phyloP scores from a whole-genome alignment of 768 basidiomycete species.

The Trametes coccinea region DNA sequence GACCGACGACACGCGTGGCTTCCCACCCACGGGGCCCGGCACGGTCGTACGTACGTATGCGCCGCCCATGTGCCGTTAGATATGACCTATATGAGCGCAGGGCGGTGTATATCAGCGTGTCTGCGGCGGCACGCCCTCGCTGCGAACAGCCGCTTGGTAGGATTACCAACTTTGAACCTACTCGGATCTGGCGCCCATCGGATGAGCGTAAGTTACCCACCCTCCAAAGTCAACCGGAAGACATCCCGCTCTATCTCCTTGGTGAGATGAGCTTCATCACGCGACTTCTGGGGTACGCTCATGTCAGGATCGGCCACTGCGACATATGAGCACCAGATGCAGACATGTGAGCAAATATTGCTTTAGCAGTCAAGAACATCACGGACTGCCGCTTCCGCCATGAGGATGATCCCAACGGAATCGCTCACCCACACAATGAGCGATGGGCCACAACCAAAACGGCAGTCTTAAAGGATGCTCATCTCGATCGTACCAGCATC shows the following conservation, averaged over 20 bases:
- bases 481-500: neutral
- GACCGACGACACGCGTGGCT: too few species aligned
- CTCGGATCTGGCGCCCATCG: neutral
- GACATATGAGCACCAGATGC: neutral
- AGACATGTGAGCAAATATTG: neutral
- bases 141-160: too few species aligned
- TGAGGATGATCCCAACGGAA: neutral
- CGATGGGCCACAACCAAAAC: neutral
- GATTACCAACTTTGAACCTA: too few species aligned
- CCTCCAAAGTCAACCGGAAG: neutral
- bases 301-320: neutral
- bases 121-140: too few species aligned
- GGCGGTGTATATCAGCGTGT: neutral
- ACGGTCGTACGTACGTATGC: neutral
- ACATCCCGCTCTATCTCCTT: constrained; percentile 10
- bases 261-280: neutral
- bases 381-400: neutral
- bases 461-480: neutral
- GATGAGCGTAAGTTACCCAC: neutral
- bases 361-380: neutral
- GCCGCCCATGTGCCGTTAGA: neutral
- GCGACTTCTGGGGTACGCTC: neutral
- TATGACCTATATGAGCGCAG: neutral
- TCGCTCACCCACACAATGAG: neutral
- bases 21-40: neutral